Evolutionary conservation across 305 asterid genomes (phyloP).

Genomic region (Fraxinus xanthoxyloides): DNA sequence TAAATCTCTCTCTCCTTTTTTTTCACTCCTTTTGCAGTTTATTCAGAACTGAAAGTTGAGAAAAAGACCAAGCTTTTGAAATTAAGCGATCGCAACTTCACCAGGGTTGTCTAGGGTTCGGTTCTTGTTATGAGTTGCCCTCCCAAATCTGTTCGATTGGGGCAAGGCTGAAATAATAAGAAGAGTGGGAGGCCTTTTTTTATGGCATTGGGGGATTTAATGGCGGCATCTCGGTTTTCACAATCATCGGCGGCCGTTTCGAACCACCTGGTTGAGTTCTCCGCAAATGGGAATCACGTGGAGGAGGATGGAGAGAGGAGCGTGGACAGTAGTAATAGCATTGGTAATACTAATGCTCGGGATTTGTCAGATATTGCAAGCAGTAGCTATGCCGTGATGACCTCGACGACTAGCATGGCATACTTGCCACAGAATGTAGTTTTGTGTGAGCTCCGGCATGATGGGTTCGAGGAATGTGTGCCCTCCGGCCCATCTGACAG

Average conservation of each 20-base stretch:
- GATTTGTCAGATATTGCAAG: slow-evolving; percentile 66
- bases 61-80: slow-evolving; percentile 8
- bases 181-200: slow-evolving; percentile 36
- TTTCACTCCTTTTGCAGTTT: slow-evolving; percentile 16
- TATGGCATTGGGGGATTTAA: slow-evolving; percentile 99
- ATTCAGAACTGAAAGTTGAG: slow-evolving; percentile 21
- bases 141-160: slow-evolving; percentile 76
- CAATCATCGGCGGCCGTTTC: slow-evolving; percentile 58
- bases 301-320: slow-evolving; percentile 56
- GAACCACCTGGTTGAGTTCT: slow-evolving; percentile 61
- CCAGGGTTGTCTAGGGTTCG: slow-evolving; percentile 38
- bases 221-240: slow-evolving; percentile 76
- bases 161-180: slow-evolving; percentile 61
- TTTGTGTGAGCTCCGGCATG: slow-evolving; percentile 91
- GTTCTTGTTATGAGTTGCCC: slow-evolving; percentile 64
- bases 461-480: slow-evolving; percentile 71
- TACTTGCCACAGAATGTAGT: slow-evolving; percentile 87
- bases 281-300: slow-evolving; percentile 45
- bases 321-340: slow-evolving; percentile 30
- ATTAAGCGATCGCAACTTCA: slow-evolving; percentile 27
- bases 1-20: neutral
- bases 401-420: slow-evolving; percentile 82
- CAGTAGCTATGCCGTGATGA: slow-evolving; percentile 58
- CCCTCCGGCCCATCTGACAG: slow-evolving; percentile 83
- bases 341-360: slow-evolving; percentile 37